Percentiles rank a stretch among this genome's conserved stretches.
phyloP scores from a whole-genome alignment of 2,329 filamentous ascomycete species.

The Sphaerulina populicola region DNA sequence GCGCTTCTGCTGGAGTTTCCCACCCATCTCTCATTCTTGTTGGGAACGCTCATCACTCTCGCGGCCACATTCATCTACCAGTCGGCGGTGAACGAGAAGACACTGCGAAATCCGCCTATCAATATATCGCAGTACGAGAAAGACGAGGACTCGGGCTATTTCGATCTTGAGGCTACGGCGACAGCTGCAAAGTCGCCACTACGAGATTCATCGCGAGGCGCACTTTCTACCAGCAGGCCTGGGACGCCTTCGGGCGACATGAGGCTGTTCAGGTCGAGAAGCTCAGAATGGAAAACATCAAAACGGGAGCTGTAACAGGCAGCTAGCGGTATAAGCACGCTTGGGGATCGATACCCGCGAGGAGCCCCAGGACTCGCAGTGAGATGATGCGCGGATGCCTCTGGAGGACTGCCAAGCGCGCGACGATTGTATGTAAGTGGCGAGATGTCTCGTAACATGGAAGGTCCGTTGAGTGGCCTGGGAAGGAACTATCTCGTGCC shows the following conservation, averaged over 20 bases:
- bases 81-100: conserved; percentile 47
- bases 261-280: conserved; percentile 33
- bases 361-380: conserved; percentile 11
- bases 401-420: not conserved
- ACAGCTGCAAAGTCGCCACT: conserved; percentile 40
- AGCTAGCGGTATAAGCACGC: not conserved
- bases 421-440: not conserved
- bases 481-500: conserved; percentile 9
- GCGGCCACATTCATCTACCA: conserved; percentile 80
- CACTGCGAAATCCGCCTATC: conserved; percentile 55
- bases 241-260: conserved; percentile 30
- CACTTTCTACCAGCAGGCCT: conserved; percentile 45
- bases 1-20: conserved; percentile 76
- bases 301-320: conserved; percentile 33
- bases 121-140: conserved; percentile 71
- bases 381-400: conserved; percentile 3
- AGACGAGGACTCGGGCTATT: conserved; percentile 35
- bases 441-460: not conserved
- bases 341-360: conserved; percentile 9
- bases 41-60: conserved; percentile 72
- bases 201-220: conserved; percentile 38
- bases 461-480: not conserved
- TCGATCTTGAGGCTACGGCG: conserved; percentile 41
- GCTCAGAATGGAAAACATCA: conserved; percentile 24
- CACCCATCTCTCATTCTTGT: conserved; percentile 62